Base-by-base conservation (phyloP, 805 yeast species). In the Saturnispora saitoi region DNA sequence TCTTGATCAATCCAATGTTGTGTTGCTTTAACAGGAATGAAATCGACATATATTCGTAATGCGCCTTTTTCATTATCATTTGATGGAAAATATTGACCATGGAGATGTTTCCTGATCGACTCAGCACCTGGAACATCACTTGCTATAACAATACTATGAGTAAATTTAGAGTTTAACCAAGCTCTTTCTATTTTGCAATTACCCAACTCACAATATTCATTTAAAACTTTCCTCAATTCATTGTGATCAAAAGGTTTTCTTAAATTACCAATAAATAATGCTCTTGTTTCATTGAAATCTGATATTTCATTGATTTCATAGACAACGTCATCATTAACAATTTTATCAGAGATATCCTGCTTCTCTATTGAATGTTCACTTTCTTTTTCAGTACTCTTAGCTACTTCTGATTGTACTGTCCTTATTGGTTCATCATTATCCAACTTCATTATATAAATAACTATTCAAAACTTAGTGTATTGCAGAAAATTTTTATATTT, bases 1-100 rank as follows among this genome's bases (percentile, higher is more conserved):
- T 72, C 78, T 55, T 72, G 74, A 53, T 64, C 73, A 14, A 72
- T 69, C 76, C 77, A 72, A 38, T 63, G 65, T 48, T 68, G 69
- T 3, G 71, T 63, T 15, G 73, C 74, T 51, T 70, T 68, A 20
- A 70, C 75, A 0, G 76, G 76, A 37, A 73, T 66, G 53, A 58
- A 73, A 52, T 72, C 77, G 38, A 70, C 66, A 54, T 57, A 72
- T 32, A 71, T 50, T 9, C 61, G 61, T 42, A 56, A 58, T 52
- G 67, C 56, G 10, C 42, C 31, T 15, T 34, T 1, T 22, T 40
- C 40, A 34, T 58, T 63, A 6, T 54, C 55, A 20, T 39, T 45
- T 26, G 15, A 28, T 4, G 75, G 73, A 51, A 71, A 70, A 28
- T 47, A 48, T 5, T 58, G 51, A 0, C 73, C 74, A 46, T 67